A percentile compares a stretch with the other conserved stretches of the same genome.
phyloP scores from a whole-genome alignment of 768 basidiomycete genomes.

The Leucocoprinus leucothites region DNA sequence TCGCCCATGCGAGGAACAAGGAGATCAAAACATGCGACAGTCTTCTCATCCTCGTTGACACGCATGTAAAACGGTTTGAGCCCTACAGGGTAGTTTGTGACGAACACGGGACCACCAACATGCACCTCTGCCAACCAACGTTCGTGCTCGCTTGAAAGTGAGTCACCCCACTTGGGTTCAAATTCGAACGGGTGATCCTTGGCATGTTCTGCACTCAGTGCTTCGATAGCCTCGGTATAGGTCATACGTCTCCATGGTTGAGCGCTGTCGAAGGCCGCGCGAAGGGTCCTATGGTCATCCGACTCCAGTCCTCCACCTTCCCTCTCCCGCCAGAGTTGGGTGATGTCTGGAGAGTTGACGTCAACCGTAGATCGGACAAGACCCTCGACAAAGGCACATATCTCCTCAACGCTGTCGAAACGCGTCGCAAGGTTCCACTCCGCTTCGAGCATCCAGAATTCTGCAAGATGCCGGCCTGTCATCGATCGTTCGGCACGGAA shows the following conservation, averaged over 20 bases:
- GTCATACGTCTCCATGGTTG: constrained; percentile 67
- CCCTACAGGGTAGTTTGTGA: constrained; percentile 80
- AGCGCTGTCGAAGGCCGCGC: constrained; percentile 29
- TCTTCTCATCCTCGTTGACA: constrained; percentile 42
- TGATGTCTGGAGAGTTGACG: constrained; percentile 23
- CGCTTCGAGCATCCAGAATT: constrained; percentile 99
- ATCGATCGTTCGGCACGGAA: constrained; percentile 92
- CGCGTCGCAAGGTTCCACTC: constrained; percentile 60
- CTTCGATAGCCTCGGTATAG: constrained; percentile 72
- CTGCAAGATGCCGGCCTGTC: constrained; percentile 89
- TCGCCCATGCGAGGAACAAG: constrained; percentile 88
- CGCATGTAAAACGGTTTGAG: constrained; percentile 99
- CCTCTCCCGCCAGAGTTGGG: constrained; percentile 36
- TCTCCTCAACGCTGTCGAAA: constrained; percentile 36
- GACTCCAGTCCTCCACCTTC: constrained; percentile 18
- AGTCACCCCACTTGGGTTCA: constrained; percentile 61
- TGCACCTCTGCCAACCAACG: constrained; percentile 77
- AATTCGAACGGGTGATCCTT: constrained; percentile 47
- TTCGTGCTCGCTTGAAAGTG: constrained; percentile 90
- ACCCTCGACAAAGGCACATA: constrained; percentile 39
- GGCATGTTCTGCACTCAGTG: constrained; percentile 39
- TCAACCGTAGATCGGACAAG: constrained; percentile 26
- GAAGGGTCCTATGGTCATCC: constrained; percentile 26
- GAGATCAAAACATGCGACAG: constrained; percentile 93
- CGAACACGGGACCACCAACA: constrained; percentile 77